phyloP scores from a whole-genome alignment of 345 rosid species.

The Hibiscus tridactylites region DNA sequence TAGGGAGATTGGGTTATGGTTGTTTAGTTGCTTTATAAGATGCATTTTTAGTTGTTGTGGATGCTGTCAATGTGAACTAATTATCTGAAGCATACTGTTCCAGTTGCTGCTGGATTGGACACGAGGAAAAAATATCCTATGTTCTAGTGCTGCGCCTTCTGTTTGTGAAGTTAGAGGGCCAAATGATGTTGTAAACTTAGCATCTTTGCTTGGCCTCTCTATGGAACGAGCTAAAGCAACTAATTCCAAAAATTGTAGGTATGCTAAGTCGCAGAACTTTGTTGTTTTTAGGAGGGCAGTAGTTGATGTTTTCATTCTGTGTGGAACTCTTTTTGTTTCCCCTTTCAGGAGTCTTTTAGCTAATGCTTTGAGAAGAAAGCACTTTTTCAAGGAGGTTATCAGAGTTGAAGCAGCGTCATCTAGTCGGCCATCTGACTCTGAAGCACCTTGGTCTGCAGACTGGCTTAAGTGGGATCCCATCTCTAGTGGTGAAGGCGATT shows the following conservation, averaged over 20 bases:
- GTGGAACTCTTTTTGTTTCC: neutral
- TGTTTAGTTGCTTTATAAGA: neutral
- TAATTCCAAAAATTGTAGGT: constrained; percentile 79
- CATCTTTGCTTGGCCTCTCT: constrained; percentile 66
- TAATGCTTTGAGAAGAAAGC: constrained; percentile 57
- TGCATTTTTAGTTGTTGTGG: neutral
- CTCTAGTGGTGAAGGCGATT: constrained; percentile 85
- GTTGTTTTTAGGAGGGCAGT: neutral
- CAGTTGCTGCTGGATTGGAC: constrained; percentile 86
- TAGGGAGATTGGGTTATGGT: neutral
- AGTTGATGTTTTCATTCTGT: constrained; percentile 7
- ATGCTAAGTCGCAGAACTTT: constrained; percentile 15
- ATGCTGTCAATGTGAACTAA: constrained; percentile 1
- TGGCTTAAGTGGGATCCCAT: constrained; percentile 79
- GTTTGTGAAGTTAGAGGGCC: constrained; percentile 82
- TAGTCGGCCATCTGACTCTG: constrained; percentile 26
- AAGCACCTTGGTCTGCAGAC: constrained; percentile 34
- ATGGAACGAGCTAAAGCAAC: constrained; percentile 68
- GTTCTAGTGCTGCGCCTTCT: constrained; percentile 68
- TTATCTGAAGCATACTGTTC: neutral
- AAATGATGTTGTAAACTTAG: constrained; percentile 63
- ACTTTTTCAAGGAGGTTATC: constrained; percentile 65
- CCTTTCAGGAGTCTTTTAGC: constrained; percentile 51
- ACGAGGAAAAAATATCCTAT: constrained; percentile 67
- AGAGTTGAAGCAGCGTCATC: constrained; percentile 48